Conservation (phyloP, 768 basidiomycete species). For the Leccinellum albellum region DNA sequence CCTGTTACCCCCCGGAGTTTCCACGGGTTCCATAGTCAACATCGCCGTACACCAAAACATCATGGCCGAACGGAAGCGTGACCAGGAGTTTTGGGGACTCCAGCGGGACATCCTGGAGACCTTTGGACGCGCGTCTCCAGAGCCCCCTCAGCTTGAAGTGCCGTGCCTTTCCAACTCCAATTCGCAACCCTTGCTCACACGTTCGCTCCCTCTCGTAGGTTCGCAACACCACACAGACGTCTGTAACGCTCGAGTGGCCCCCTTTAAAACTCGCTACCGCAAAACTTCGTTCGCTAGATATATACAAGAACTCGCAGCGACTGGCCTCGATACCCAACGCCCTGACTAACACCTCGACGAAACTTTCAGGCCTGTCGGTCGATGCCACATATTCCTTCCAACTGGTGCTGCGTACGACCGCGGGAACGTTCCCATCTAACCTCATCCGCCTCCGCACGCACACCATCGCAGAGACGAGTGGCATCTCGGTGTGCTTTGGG, state of each 20-base stretch:
- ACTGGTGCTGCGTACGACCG: slow-evolving; percentile 86
- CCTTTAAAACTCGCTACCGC: slow-evolving; percentile 78
- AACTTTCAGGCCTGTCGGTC: slow-evolving; percentile 77
- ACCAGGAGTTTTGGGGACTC: slow-evolving; percentile 78
- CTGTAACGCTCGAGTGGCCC: slow-evolving; percentile 95
- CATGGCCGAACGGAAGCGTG: slow-evolving; percentile 77
- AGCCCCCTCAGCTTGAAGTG: slow-evolving; percentile 72
- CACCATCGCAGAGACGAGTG: slow-evolving; percentile 92
- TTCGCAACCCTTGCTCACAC: not conserved
- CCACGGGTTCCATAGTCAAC: slow-evolving; percentile 94
- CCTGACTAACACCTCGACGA: slow-evolving; percentile 79
- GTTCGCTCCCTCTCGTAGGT: slow-evolving; percentile 55
- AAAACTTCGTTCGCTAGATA: slow-evolving; percentile 83
- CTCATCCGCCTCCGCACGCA: slow-evolving; percentile 82
- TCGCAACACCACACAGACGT: slow-evolving; percentile 94
- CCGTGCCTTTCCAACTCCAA: slow-evolving; percentile 12
- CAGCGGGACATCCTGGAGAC: slow-evolving; percentile 75
- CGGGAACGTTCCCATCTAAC: slow-evolving; percentile 87
- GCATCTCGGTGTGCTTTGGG: slow-evolving; percentile 93
- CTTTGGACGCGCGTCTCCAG: slow-evolving; percentile 67
- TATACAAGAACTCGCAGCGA: slow-evolving; percentile 88
- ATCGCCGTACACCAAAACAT: slow-evolving; percentile 91
- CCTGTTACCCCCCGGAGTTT: slow-evolving; percentile 86
- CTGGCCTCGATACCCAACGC: slow-evolving; percentile 84
- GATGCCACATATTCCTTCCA: slow-evolving; percentile 92